Conservation (phyloP, 495 filamentous ascomycete genomes). For the Podospora australis region DNA sequence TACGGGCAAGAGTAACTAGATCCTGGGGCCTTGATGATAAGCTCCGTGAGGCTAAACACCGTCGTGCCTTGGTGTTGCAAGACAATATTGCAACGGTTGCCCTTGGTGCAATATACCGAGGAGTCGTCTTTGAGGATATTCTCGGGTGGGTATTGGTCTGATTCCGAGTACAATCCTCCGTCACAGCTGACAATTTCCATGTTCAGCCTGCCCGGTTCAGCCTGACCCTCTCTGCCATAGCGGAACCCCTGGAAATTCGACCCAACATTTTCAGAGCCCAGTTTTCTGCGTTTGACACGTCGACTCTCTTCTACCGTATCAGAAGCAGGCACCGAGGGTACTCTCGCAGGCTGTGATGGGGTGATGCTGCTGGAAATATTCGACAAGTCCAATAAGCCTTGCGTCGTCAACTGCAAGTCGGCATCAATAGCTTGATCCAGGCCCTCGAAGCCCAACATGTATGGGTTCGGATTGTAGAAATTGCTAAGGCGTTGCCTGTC, state of each 20-base stretch:
- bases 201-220: constrained; percentile 66
- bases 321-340: constrained; percentile 22
- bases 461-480: neutral
- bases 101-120: constrained; percentile 84
- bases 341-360: constrained; percentile 27
- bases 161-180: constrained; percentile 66
- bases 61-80: constrained; percentile 70
- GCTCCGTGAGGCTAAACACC: constrained; percentile 71
- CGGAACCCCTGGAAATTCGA: constrained; percentile 53
- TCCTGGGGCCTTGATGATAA: constrained; percentile 82
- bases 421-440: constrained; percentile 31
- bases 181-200: constrained; percentile 90
- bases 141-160: constrained; percentile 59
- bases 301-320: constrained; percentile 41
- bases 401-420: constrained; percentile 31
- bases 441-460: constrained; percentile 9
- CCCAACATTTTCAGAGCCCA: constrained; percentile 55
- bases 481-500: constrained; percentile 8
- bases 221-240: constrained; percentile 79
- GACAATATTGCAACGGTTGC: constrained; percentile 75
- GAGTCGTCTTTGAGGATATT: constrained; percentile 78
- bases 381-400: constrained; percentile 41
- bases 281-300: constrained; percentile 65
- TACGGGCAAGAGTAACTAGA: constrained; percentile 80
- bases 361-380: constrained; percentile 30